These are phyloP conservation scores for Crataegus laevigata DNA, from an alignment of 306 rosid genomes.

Conservation along the genomic window DNA sequence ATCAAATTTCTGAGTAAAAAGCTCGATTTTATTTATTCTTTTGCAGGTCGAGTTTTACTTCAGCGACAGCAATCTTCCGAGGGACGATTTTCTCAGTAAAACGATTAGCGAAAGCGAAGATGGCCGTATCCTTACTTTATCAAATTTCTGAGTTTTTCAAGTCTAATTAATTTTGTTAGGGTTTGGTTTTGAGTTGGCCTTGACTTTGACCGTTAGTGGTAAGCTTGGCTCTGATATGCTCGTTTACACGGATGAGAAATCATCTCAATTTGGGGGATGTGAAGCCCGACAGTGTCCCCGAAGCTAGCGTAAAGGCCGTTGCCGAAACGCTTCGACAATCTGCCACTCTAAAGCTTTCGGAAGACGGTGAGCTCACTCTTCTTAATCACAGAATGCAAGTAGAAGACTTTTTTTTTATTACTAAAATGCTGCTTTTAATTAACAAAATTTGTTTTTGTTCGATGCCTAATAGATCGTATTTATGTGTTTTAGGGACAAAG, in stretches of 20 bases:
- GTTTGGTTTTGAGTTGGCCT: conserved; percentile 29
- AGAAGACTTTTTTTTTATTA: not conserved
- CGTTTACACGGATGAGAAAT: conserved; percentile 69
- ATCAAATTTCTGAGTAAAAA: not conserved
- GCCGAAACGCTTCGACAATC: conserved; percentile 60
- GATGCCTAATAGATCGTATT: not conserved
- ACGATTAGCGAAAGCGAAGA: conserved; percentile 53
- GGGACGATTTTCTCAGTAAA: conserved; percentile 58
- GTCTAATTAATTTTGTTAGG: not conserved
- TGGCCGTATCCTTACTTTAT: conserved; percentile 65
- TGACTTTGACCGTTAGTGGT: conserved; percentile 51
- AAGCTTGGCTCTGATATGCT: conserved; percentile 66
- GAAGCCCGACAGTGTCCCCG: conserved; percentile 40
- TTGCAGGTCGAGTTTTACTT: conserved; percentile 85
- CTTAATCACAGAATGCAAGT: not conserved
- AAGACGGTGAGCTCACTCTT: conserved; percentile 54
- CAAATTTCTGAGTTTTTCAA: not conserved
- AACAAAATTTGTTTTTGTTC: not conserved
- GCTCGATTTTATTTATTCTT: too few species aligned
- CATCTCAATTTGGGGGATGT: conserved; percentile 63
- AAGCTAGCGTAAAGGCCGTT: conserved; percentile 54
- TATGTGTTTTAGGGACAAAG: conserved; percentile 41
- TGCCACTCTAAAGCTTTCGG: conserved; percentile 55
- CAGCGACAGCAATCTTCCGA: conserved; percentile 87
- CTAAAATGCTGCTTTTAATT: not conserved